Percentiles rank a stretch among this genome's conserved stretches.
Conservation (phyloP, 805 yeast species). For the Cyberlindnera sargentensis region DNA sequence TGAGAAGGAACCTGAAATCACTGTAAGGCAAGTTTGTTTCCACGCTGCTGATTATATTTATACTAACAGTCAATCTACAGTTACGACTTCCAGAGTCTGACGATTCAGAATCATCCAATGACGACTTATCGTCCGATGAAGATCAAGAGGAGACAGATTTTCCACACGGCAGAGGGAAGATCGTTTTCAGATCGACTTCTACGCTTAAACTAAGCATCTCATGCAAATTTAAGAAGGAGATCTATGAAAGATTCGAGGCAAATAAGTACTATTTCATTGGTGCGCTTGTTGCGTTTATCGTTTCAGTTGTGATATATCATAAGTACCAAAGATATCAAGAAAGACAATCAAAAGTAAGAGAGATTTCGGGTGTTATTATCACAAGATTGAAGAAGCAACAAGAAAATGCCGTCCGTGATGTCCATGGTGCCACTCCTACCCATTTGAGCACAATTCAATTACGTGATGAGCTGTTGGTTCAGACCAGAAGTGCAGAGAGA, state of each 20-base stretch:
- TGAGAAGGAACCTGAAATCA: constrained; percentile 59
- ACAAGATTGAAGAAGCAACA: constrained; percentile 43
- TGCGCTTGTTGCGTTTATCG: constrained; percentile 6
- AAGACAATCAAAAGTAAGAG: constrained; percentile 36
- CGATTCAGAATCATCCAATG: constrained; percentile 35
- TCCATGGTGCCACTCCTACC: constrained; percentile 30
- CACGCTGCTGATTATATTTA: neutral
- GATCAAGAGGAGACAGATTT: constrained; percentile 32
- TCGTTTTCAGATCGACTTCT: constrained; percentile 69
- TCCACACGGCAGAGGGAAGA: constrained; percentile 21
- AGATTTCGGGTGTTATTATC: constrained; percentile 41
- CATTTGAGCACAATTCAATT: constrained; percentile 67
- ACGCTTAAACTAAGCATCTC: constrained; percentile 50
- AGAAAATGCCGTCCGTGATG: constrained; percentile 25
- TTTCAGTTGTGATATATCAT: constrained; percentile 22
- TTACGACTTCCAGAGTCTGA: constrained; percentile 26
- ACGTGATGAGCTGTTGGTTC: constrained; percentile 52
- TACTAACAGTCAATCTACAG: constrained; percentile 21
- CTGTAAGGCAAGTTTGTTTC: constrained; percentile 66
- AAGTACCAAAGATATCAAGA: constrained; percentile 31
- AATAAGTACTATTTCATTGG: constrained; percentile 17
- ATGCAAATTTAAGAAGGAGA: constrained; percentile 49
- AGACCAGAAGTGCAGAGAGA: constrained; percentile 26
- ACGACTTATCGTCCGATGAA: constrained; percentile 32
- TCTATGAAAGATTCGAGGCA: constrained; percentile 31